Base-by-base conservation (phyloP, 768 basidiomycete genomes). In the Hericium erinaceus region DNA sequence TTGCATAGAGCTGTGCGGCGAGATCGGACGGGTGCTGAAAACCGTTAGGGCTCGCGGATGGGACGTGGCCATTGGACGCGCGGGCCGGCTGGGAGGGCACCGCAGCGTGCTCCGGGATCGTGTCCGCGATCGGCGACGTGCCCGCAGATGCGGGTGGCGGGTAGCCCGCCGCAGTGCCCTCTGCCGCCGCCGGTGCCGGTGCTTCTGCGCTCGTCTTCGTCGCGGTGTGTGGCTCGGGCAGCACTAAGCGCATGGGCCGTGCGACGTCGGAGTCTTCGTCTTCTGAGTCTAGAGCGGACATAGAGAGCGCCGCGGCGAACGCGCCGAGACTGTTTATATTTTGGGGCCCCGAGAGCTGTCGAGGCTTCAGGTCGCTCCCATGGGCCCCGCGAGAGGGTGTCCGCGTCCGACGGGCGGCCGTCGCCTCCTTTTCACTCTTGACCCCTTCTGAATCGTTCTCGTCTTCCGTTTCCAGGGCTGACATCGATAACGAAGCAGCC, bases 1-100 rank as follows among this genome's bases (percentile, higher is more conserved):
- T 71, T 8, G 70, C 63, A 28, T 77, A 72, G 16, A 80, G 67
- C 56, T 80, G 74, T 0, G 78, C 73, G 0, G 75, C 75, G 52
- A 81, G 71, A 65, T 76, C 69, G 28, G 73, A 52, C 48, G 68
- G 61, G 61, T 63, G 65, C 55, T 72, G 57, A 58, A 65, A 40
- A 55, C 57, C 37, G 59, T 55, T 59, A 6, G 58, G 44, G 8
- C 22, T 22, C n/a, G 51, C 22, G 16, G 61, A 57, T 3, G 33
- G 40, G 24, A 56, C 28, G 4, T 26, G 49, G 15, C 33, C 41
- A 9, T 18, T 24, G 7, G 20, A 24, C n/a, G 22, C 8, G 9
- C 24, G 15, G 1, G 49, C 8, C 22, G 18, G n/a, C 18, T 15
- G 24, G 18, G 22, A 24, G 24, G 18, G 18, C 24, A 11, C 15